Conservation (phyloP, 2,329 filamentous ascomycete genomes). For the Tolypocladium cylindrosporum region DNA sequence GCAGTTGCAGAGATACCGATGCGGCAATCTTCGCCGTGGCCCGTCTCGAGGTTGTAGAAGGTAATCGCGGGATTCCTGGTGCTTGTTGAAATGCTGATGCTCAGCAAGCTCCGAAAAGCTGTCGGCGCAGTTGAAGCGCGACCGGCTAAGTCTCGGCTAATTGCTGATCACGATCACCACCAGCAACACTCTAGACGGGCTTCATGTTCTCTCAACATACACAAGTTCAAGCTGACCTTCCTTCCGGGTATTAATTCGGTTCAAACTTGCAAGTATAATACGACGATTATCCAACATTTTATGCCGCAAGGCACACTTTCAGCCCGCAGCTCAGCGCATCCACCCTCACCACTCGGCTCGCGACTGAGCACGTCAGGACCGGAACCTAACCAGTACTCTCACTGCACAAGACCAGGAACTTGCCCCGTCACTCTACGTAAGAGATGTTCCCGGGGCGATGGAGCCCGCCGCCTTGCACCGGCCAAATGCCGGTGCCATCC, state of each 20-base stretch:
- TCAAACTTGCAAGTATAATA: too few relatives aligned
- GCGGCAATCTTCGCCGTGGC: neutral
- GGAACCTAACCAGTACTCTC: too few relatives aligned
- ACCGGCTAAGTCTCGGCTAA: neutral
- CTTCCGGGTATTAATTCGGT: neutral
- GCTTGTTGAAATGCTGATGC: neutral
- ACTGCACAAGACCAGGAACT: neutral
- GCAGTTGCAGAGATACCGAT: too few relatives aligned
- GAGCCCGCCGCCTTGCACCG: neutral
- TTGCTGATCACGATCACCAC: neutral
- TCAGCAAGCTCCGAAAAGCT: neutral
- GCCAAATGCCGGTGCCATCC: conserved; percentile 13
- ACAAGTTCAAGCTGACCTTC: neutral
- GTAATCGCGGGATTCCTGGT: neutral
- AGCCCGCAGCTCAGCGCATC: neutral
- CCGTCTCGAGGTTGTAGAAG: neutral
- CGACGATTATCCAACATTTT: neutral
- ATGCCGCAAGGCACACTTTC: neutral
- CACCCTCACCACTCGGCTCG: neutral
- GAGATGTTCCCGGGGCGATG: neutral
- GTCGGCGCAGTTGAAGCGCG: neutral
- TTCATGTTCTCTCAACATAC: neutral
- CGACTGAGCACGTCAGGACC: neutral
- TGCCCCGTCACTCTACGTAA: neutral
- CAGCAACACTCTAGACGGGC: neutral